These are phyloP conservation scores for Dothideomycetes sp. DNA, from an alignment of 2,329 filamentous ascomycete species.

Conservation along the genomic window DNA sequence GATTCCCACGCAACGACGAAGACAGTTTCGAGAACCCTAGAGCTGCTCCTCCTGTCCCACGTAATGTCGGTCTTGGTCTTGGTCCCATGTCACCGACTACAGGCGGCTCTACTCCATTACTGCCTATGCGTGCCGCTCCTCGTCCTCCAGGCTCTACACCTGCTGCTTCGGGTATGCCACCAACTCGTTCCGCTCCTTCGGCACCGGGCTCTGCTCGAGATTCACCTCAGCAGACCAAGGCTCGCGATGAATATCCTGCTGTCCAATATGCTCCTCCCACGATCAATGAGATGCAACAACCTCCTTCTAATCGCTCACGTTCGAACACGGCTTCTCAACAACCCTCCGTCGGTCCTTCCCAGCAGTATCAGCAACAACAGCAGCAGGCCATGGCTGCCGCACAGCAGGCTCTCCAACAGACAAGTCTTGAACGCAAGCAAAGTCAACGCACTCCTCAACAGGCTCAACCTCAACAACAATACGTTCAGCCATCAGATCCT, in stretches of 20 bases:
- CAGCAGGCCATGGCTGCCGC: conserved; percentile 73
- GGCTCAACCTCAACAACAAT: conserved; percentile 43
- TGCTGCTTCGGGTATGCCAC: conserved; percentile 56
- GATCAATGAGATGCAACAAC: conserved; percentile 26
- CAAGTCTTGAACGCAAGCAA: conserved; percentile 60
- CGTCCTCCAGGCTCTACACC: conserved; percentile 74
- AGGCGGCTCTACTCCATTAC: conserved; percentile 35
- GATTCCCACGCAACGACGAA: conserved; percentile 81
- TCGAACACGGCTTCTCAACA: conserved; percentile 17
- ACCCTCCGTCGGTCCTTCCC: conserved; percentile 41
- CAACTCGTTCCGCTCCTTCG: conserved; percentile 6
- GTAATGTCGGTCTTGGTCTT: conserved; percentile 24
- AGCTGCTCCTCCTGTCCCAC: conserved; percentile 79
- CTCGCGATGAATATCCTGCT: conserved; percentile 31
- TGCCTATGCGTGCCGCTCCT: conserved; percentile 73
- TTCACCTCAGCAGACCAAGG: conserved; percentile 32
- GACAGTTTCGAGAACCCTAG: conserved; percentile 96
- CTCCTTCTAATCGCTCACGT: conserved; percentile 15
- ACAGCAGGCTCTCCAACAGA: conserved; percentile 61
- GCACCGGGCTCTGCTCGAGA: neutral
- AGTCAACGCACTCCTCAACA: conserved; percentile 52
- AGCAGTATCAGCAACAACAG: conserved; percentile 60
- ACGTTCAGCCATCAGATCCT: conserved; percentile 31
- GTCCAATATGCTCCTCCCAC: conserved; percentile 35
- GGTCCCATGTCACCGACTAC: conserved; percentile 36